Base-by-base conservation (phyloP, 768 basidiomycete species). In the Phlebiopsis flavidoalba region DNA sequence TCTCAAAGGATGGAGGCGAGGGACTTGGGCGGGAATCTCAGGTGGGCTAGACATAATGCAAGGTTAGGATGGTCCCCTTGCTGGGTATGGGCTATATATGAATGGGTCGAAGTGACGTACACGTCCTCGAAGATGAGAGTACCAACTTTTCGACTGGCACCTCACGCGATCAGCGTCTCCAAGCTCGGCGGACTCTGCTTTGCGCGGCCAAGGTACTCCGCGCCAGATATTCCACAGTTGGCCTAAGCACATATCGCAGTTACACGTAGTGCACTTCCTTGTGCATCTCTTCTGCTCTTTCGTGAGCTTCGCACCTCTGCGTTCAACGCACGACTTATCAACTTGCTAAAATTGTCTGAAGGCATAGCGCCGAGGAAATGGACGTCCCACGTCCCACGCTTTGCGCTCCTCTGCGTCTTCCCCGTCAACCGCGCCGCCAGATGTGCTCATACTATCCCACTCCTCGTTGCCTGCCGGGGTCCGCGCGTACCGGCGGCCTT, bases 321-420 rank as follows among this genome's bases (percentile, higher is more conserved):
- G 24, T 36, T 36, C n/a, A 26, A 10, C n/a, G 36, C 37, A 12
- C 24, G 10, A 8, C 35, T 8, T 8, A 24, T 22, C n/a, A 43
- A 37, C 54, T 45, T 24, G 15, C n/a, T 24, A n/a, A 55, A 55
- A 8, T 55, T 14, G 14, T 24, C 10, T 43, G 21, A 37, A 55
- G 43, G 37, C 17, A 40, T 1, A 55, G 54, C 21, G 54, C 19
- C 8, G 21, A 12, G 3, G 40, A 35, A 8, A 36, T 22, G 19
- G n/a, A 37, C 54, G 8, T 55, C 54, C 54, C 54, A 55, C 36
- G 37, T 37, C 54, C n/a, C 54, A 55, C 37, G 54, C 54, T 37
- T 55, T 15, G 7, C 40, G 21, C n/a, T 40, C 36, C 19, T n/a
- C n/a, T 6, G 37, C 19, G 35, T 21, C 40, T n/a, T n/a, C n/a